Base-by-base conservation (phyloP, 1,284 basidiomycete species). In the Heterobasidion irregulare region DNA sequence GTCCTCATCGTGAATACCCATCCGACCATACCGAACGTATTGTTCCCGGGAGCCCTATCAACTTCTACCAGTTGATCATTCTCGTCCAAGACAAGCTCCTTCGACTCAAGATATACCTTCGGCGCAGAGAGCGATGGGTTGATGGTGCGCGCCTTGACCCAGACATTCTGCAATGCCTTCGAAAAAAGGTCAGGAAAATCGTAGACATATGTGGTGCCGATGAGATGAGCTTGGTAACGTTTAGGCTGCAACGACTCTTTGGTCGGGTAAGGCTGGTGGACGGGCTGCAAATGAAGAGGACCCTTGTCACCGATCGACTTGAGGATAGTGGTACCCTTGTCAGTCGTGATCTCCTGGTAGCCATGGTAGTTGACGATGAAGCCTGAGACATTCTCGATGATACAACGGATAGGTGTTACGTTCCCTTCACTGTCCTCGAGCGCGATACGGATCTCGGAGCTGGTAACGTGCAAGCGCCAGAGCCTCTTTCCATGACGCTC, bases 241-340 rank as follows among this genome's bases (percentile, higher is more conserved):
- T 97, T 95, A 56, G 96, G 95, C 72, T 99, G 97, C 53, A 99
- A 78, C n/a, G 94, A 98, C 70, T 98, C 95, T 75, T 98, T 99
- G 58, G 96, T 98, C 15, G 95, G 84, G 73, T 99, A 98, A 0
- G 93, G 80, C 62, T 88, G 85, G 71, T 92, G 89, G 62, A 95
- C 94, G 32, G 92, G 92, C 72, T 94, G 94, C 49, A 97, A 78
- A 72, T 98, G 94, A 58, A 95, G 80, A 52, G 94, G 92, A 9
- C 95, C 94, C 68, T 92, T 92, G 58, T 94, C 91, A 51, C 95
- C 95, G 62, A 98, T 96, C 7, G 95, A 96, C 73, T 97, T 97
- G 61, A 99, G 80, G 62, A 98, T 94, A 7, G 87, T 89, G 8
- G 88, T 89, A 51, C 96, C 96, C 72, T 92, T 95, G 69, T 98